Evolutionary conservation across 495 filamentous ascomycete genomes (phyloP), one percentile per base, ranked within the genome.

Genomic region (Amphirosellinia nigrospora): DNA sequence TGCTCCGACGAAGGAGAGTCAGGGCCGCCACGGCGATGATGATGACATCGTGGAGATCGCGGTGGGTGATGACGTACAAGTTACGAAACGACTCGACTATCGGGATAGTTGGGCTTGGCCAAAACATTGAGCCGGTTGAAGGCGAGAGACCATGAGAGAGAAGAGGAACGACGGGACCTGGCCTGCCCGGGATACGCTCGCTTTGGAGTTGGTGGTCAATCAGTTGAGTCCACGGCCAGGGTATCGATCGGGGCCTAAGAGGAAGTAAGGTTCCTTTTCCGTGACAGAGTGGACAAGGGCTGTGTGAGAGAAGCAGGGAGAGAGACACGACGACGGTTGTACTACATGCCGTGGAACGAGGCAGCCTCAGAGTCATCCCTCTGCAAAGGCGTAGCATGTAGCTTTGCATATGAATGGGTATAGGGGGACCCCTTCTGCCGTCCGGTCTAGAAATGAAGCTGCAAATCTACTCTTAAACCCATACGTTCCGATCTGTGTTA

Each of bases 41-140:
- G 62, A 58, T 19, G 53, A 19, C 5, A 75, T 58, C 30, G 74
- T 75, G 34, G 70, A 75, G 53, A 79, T 95, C 43, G 81, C 78
- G 4, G 87, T 96, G 43, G 93, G 93, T 0, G 92, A 95, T 82
- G 86, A 89, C 75, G 88, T 94, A 21, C 72, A 70, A 41, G 89
- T 96, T 36, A 84, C 82, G 16, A 85, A 82, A 75, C 78, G 83
- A 70, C 88, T 88, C 64, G 73, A 79, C 36, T 86, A 91, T 74
- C 79, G 88, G 75, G 90, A 89, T 21, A 84, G 80, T 56, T 91
- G 78, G 79, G 82, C 82, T 56, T 83, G 82, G 82, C 74, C 76
- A 68, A 70, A 71, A 48, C 6, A 38, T 45, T 69, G 34, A 53
- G 43, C 52, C 13, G 41, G 66, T 23, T n/a, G 5, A 41, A 53